Percentiles rank a stretch among this genome's conserved stretches.
Conservation (phyloP, 805 yeast genomes). For the Saccharomycopsis fibuligera region DNA sequence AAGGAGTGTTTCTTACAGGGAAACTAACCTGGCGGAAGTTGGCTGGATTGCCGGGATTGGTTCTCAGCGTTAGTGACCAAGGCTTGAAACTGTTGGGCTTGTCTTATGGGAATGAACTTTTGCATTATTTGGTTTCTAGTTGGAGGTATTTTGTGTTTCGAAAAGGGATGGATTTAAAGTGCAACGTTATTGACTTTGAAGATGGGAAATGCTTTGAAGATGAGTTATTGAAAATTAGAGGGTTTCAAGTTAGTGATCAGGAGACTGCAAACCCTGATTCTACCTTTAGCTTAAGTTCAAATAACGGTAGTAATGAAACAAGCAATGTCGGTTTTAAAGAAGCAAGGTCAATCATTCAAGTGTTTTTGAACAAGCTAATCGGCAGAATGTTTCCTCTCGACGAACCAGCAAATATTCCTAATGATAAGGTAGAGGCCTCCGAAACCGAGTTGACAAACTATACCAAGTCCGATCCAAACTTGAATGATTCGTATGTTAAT, state of each 20-base stretch:
- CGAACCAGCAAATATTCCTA: conserved; percentile 33
- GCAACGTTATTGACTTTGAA: conserved; percentile 12
- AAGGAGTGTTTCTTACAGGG: conserved; percentile 74
- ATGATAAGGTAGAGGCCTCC: conserved; percentile 26
- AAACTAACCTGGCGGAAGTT: conserved; percentile 66
- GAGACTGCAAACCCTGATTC: neutral
- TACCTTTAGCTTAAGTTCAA: neutral
- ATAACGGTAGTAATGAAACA: neutral
- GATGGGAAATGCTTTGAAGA: conserved; percentile 24
- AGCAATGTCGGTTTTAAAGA: too few species aligned
- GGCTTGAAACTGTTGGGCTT: conserved; percentile 54
- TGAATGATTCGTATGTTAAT: conserved; percentile 31
- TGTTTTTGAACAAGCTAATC: conserved; percentile 3
- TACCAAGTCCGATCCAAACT: conserved; percentile 31
- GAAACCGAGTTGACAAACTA: conserved; percentile 17
- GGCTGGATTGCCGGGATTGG: conserved; percentile 90
- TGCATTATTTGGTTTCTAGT: conserved; percentile 58
- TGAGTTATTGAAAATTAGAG: conserved; percentile 2
- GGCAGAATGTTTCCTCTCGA: conserved; percentile 49
- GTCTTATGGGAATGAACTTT: conserved; percentile 41
- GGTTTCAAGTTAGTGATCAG: conserved; percentile 6
- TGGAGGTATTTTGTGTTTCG: conserved; percentile 88
- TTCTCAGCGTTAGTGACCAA: conserved; percentile 76
- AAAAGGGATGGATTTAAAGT: conserved; percentile 51
- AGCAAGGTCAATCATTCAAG: neutral